Percentiles rank a stretch among this genome's conserved stretches.
Evolutionary conservation across 2,329 filamentous ascomycete genomes (phyloP).

Genomic region (Clonostachys solani): DNA sequence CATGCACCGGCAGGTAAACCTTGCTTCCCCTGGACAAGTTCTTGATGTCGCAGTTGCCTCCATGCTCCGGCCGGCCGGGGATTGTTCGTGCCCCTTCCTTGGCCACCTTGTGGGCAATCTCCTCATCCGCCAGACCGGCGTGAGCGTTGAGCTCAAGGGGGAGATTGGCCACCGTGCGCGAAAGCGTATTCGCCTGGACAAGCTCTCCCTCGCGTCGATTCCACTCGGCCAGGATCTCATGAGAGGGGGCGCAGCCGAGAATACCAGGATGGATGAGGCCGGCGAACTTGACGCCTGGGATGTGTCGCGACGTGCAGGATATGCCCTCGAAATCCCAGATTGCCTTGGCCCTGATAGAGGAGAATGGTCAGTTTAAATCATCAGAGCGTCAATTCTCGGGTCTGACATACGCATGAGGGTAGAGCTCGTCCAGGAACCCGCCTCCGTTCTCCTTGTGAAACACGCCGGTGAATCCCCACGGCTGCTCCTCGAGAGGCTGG

Average conservation of each 20-base stretch:
- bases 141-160: slow-evolving; percentile 71
- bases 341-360: slow-evolving; percentile 39
- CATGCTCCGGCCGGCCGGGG: slow-evolving; percentile 79
- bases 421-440: slow-evolving; percentile 83
- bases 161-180: slow-evolving; percentile 71
- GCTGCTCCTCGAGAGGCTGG: slow-evolving; percentile 78
- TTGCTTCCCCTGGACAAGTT: slow-evolving; percentile 76
- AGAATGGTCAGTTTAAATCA: not conserved
- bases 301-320: slow-evolving; percentile 79
- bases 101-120: slow-evolving; percentile 63
- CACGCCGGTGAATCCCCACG: slow-evolving; percentile 87
- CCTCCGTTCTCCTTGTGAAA: slow-evolving; percentile 81
- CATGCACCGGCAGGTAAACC: slow-evolving; percentile 84
- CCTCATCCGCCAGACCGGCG: slow-evolving; percentile 58
- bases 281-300: slow-evolving; percentile 81
- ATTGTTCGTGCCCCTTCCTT: slow-evolving; percentile 81
- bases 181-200: slow-evolving; percentile 50
- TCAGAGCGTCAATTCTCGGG: not conserved
- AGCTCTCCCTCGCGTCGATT: slow-evolving; percentile 79
- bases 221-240: slow-evolving; percentile 75
- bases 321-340: slow-evolving; percentile 56
- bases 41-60: slow-evolving; percentile 91
- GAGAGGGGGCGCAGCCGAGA: slow-evolving; percentile 80
- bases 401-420: slow-evolving; percentile 68
- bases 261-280: slow-evolving; percentile 92